Evolutionary conservation across 208 protist genomes (phyloP), one percentile per base, ranked within the genome.

Genomic region (Trypanosoma platydactyli): DNA sequence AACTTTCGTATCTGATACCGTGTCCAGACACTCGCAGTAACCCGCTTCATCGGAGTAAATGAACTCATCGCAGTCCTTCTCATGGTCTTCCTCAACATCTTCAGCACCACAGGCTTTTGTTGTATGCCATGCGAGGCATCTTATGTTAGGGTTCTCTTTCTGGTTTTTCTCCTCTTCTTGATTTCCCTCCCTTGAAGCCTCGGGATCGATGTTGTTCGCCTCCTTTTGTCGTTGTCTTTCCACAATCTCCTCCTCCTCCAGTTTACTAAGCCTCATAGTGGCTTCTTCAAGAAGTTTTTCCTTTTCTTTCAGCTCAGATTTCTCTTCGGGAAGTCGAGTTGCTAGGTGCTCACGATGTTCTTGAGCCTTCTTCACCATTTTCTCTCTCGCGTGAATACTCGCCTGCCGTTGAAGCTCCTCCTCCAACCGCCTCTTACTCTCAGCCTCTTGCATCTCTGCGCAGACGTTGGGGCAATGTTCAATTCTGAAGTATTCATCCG

Each of bases 391-490:
- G 22, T 48, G 54, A 24, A 60, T 57, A 15, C 45, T 33, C 5
- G 63, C 58, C 18, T 54, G 29, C 35, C 67, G 49, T 27, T 64
- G 81, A 27, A 50, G 40, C 33, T 83, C 66, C 38, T 70, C 40
- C 61, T 89, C 63, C 1, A 49, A 61, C 40, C 62, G 22, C 25
- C 44, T 38, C 54, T 78, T 33, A 27, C 63, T 49, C 24, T 57
- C 66, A 18, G 53, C 48, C 40, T 86, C 81, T 38, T 69, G 68
- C 3, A 66, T 58, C 38, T 83, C 81, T 18, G 41, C 79, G 69
- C 91, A 97, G 9, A 74, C 67, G 58, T 97, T 86, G 16, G 76
- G 56, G 61, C 92, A 96, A 25, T 51, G 29, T 4, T 66, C 73
- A 38, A 27, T 30, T 22, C 64, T 68, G 24, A 24, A 54, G 20